Conservation (phyloP, 208 protist species). For the Balamuthia mandrillaris region DNA sequence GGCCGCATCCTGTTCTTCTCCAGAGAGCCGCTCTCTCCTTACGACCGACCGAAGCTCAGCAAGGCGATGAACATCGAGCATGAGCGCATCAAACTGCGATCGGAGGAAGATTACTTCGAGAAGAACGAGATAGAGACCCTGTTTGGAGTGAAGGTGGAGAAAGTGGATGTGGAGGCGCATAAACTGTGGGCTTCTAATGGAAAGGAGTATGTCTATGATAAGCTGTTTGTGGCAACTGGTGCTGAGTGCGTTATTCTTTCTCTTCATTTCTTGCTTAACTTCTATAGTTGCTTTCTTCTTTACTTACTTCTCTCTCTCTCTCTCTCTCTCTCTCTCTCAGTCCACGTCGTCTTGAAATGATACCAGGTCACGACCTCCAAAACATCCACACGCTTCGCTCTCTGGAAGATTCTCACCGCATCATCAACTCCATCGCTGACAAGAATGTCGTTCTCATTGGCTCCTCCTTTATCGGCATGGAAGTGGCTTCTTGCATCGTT, state of each 20-base stretch:
- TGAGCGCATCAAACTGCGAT: slow-evolving; percentile 27
- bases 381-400: slow-evolving; percentile 32
- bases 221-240: slow-evolving; percentile 38
- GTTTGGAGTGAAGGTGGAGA: slow-evolving; percentile 11
- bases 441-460: slow-evolving; percentile 51
- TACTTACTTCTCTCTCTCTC: neutral
- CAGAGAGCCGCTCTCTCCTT: slow-evolving; percentile 52
- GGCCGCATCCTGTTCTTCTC: slow-evolving; percentile 41
- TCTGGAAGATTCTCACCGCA: slow-evolving; percentile 7
- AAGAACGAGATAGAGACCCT: slow-evolving; percentile 15
- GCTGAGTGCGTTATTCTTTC: neutral
- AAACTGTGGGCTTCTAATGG: neutral
- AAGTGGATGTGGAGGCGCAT: too few relatives aligned
- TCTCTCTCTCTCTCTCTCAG: neutral
- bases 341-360: neutral
- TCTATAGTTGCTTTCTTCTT: neutral
- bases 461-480: slow-evolving; percentile 48
- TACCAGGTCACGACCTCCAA: neutral
- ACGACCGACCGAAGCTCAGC: slow-evolving; percentile 56
- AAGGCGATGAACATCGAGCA: slow-evolving; percentile 42
- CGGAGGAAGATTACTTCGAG: slow-evolving; percentile 28
- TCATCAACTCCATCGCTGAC: neutral
- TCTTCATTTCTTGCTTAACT: neutral
- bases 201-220: neutral
- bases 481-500: slow-evolving; percentile 28